Percentiles rank a stretch among this genome's conserved stretches.
Conservation (phyloP, 352 stramenopile genomes). For the Bremia lactucae region DNA sequence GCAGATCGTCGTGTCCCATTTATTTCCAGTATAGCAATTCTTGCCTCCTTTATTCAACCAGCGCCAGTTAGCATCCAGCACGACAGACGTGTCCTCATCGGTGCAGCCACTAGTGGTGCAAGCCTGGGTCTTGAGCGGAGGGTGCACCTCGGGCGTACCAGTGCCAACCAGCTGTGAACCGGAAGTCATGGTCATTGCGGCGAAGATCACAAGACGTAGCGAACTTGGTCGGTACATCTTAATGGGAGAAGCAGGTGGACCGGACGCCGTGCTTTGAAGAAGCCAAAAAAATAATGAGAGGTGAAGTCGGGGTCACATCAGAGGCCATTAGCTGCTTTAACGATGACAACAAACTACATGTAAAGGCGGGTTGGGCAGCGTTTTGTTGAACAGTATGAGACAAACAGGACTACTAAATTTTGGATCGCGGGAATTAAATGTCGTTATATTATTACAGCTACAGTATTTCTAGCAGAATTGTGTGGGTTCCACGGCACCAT, state of each 20-base stretch:
- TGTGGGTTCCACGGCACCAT: no score
- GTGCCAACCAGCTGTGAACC: not conserved
- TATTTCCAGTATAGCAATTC: constrained; percentile 47
- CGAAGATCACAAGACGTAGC: constrained; percentile 12
- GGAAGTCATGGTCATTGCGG: constrained; percentile 4
- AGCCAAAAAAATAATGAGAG: no score
- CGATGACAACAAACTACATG: no score
- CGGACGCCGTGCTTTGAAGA: constrained; percentile 5
- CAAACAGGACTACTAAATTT: no score
- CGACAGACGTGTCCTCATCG: constrained; percentile 32
- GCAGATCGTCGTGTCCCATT: constrained; percentile 34
- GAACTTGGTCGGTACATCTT: constrained; percentile 19
- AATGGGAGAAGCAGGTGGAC: not conserved
- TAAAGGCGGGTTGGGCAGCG: no score
- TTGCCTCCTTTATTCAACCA: constrained; percentile 40
- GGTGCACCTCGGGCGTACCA: constrained; percentile 32
- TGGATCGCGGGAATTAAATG: no score
- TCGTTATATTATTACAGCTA: no score
- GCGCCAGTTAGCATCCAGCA: constrained; percentile 54
- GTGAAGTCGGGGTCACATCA: no score
- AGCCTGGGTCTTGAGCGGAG: constrained; percentile 20
- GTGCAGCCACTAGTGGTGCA: constrained; percentile 21
- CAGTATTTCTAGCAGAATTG: no score
- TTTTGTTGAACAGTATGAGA: no score
- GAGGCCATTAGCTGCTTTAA: no score